Percentiles rank a stretch among this genome's conserved stretches.
Evolutionary conservation across 129 eudicot species (phyloP).

Genomic region (Flaveria sonorensis): DNA sequence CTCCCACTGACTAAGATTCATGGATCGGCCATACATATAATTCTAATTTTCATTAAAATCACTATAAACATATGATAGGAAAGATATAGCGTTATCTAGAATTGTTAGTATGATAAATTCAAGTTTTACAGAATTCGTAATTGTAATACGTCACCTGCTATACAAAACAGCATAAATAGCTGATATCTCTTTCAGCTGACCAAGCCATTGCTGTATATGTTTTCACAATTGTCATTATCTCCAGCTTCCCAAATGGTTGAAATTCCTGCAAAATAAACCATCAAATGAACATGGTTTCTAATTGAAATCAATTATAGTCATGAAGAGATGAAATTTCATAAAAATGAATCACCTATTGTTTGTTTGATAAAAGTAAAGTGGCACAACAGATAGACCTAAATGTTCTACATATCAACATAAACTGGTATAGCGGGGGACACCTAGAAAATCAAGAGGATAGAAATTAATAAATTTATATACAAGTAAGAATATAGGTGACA

Average conservation of each 20-base stretch:
- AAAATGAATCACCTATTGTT: conserved; percentile 21
- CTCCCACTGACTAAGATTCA: background rate
- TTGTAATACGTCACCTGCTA: conserved; percentile 24
- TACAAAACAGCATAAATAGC: conserved; percentile 28
- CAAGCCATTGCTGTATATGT: background rate
- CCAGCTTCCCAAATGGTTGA: conserved; percentile 17
- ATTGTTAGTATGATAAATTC: conserved; percentile 15
- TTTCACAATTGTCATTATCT: conserved; percentile 17
- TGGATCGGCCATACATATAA: background rate
- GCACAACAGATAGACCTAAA: conserved; percentile 27
- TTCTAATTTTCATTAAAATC: conserved; percentile 10
- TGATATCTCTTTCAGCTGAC: conserved; percentile 12
- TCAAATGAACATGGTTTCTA: conserved; percentile 18
- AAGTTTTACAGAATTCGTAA: conserved; percentile 20
- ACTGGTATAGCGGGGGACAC: conserved; percentile 22
- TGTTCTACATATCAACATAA: conserved; percentile 13
- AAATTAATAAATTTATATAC: background rate
- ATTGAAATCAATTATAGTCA: conserved; percentile 1
- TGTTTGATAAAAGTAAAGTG: conserved; percentile 21
- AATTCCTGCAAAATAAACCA: conserved; percentile 34
- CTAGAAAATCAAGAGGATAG: conserved; percentile 10
- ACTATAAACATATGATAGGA: conserved; percentile 13
- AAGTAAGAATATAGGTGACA: background rate
- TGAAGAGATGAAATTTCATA: background rate
- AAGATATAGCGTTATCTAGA: background rate